Percentiles rank a stretch among this genome's conserved stretches.
Evolutionary conservation across 345 rosid species (phyloP).

Genomic region (Brassica nigra): DNA sequence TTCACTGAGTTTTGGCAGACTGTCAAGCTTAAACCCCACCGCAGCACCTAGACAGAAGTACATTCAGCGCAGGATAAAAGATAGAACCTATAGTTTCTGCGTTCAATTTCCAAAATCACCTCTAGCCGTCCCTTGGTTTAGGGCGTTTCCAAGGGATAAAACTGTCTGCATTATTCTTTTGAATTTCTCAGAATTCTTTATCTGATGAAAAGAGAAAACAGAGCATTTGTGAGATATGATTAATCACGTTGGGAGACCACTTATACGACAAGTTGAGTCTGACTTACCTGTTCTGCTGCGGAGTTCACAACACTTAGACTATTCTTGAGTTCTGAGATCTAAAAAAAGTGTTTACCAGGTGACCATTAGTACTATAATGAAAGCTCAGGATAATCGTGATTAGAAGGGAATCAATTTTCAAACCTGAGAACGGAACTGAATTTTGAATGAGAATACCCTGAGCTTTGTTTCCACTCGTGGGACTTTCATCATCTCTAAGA

Average conservation of each 20-base stretch:
- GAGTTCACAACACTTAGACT: slow-evolving; percentile 76
- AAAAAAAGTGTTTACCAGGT: slow-evolving; percentile 14
- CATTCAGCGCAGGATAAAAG: slow-evolving; percentile 20
- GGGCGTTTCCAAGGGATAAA: slow-evolving; percentile 89
- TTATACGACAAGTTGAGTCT: not conserved
- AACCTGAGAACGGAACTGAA: slow-evolving; percentile 84
- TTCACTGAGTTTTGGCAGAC: slow-evolving; percentile 92
- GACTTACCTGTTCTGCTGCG: slow-evolving; percentile 76
- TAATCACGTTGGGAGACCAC: slow-evolving; percentile 13
- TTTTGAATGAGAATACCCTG: slow-evolving; percentile 89
- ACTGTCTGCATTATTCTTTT: slow-evolving; percentile 95
- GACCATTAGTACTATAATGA: slow-evolving; percentile 25
- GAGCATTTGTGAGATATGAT: not conserved
- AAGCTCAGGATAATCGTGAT: slow-evolving; percentile 8
- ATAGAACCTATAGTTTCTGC: not conserved
- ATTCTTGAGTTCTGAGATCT: slow-evolving; percentile 81
- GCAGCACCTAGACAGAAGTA: slow-evolving; percentile 64
- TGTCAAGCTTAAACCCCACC: slow-evolving; percentile 87
- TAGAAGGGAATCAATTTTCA: slow-evolving; percentile 25
- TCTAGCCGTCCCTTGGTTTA: slow-evolving; percentile 96
- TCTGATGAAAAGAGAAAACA: slow-evolving; percentile 25
- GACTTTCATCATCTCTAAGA: slow-evolving; percentile 86
- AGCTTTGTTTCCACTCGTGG: slow-evolving; percentile 91
- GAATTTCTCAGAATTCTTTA: slow-evolving; percentile 57
- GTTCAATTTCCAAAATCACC: slow-evolving; percentile 56